Percentiles rank a stretch among this genome's conserved stretches.
phyloP scores from a whole-genome alignment of 768 basidiomycete species.

The Phanerochaete carnosa region DNA sequence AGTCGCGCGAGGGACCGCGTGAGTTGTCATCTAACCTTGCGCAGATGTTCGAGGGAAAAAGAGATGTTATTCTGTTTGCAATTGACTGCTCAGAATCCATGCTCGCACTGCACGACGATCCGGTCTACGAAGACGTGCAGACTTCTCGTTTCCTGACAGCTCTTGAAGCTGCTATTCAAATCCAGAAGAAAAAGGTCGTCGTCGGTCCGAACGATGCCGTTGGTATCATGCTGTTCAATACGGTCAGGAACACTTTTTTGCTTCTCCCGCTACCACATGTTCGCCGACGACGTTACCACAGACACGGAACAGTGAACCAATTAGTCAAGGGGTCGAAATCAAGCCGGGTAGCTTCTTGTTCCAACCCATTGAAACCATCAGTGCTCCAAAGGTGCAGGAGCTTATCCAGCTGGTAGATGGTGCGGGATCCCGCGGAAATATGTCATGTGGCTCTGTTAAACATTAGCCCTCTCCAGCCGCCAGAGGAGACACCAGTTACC shows the following conservation, averaged over 20 bases:
- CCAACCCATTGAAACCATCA: conserved; percentile 74
- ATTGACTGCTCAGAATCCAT: conserved; percentile 93
- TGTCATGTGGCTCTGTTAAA: neutral
- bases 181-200: conserved; percentile 88
- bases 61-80: conserved; percentile 91
- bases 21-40: conserved; percentile 4
- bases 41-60: conserved; percentile 68
- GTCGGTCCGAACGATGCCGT: conserved; percentile 86
- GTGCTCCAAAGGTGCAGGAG: conserved; percentile 77
- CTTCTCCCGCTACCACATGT: neutral
- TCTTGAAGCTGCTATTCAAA: conserved; percentile 79
- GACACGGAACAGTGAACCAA: conserved; percentile 34
- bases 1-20: conserved; percentile 6
- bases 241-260: conserved; percentile 50
- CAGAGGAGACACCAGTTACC: conserved; percentile 56
- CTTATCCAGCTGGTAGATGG: conserved; percentile 77
- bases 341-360: conserved; percentile 71
- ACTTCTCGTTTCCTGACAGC: conserved; percentile 78
- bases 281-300: conserved; percentile 1
- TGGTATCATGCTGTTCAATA: conserved; percentile 91
- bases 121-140: conserved; percentile 58
- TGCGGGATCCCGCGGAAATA: conserved; percentile 29
- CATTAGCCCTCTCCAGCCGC: conserved; percentile 43
- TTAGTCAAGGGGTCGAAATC: conserved; percentile 48
- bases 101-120: conserved; percentile 68